Percentiles rank a stretch among this genome's conserved stretches.
Conservation (phyloP, 2,329 filamentous ascomycete species). For the Colletotrichum falcatum region DNA sequence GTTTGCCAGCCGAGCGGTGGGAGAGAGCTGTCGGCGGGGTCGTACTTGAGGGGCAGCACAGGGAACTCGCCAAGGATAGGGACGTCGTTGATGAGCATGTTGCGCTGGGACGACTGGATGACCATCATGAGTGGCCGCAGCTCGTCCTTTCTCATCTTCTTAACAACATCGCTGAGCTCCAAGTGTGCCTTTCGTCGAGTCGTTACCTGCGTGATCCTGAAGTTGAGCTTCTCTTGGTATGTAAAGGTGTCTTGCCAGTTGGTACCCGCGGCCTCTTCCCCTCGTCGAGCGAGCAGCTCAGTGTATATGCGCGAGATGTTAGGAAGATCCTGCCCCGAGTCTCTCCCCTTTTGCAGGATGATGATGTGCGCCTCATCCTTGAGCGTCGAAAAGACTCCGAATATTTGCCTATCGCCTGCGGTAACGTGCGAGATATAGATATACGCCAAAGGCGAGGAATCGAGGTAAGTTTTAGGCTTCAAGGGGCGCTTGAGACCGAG, state of each 20-base stretch:
- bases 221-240: constrained; percentile 87
- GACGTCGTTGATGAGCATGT: constrained; percentile 85
- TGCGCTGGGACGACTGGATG: constrained; percentile 88
- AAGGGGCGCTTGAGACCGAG: constrained; percentile 76
- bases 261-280: constrained; percentile 74
- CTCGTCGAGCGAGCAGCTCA: constrained; percentile 76
- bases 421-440: constrained; percentile 94
- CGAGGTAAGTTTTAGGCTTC: constrained; percentile 78
- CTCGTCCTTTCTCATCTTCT: constrained; percentile 91
- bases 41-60: constrained; percentile 82
- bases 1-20: constrained; percentile 95
- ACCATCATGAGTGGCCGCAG: constrained; percentile 84
- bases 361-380: constrained; percentile 85
- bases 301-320: constrained; percentile 91
- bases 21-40: constrained; percentile 85
- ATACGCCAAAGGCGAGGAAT: constrained; percentile 80
- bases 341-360: constrained; percentile 85
- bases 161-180: constrained; percentile 87
- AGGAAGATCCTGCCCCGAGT: constrained; percentile 83
- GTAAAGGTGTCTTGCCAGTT: constrained; percentile 84
- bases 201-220: constrained; percentile 89
- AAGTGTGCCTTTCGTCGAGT: constrained; percentile 90
- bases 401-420: constrained; percentile 91
- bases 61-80: constrained; percentile 88
- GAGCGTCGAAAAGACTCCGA: constrained; percentile 89